Base-by-base conservation (phyloP, 75 land plant genomes). In the Ceratopteris richardii region DNA sequence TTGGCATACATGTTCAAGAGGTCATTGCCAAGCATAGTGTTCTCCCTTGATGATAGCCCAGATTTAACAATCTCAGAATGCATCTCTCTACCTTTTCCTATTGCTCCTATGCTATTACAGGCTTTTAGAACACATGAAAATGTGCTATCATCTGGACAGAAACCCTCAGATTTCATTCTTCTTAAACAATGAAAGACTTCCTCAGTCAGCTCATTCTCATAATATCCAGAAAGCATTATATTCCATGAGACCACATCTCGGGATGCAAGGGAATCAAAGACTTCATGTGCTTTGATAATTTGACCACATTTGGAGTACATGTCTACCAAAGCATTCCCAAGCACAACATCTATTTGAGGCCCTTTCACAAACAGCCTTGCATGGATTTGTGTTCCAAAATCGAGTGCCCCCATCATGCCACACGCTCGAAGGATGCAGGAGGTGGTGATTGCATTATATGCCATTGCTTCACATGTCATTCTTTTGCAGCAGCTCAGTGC, bases 101-200 rank as follows among this genome's bases (percentile, higher is more conserved):
- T 77, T 7, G 74, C 39, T 2, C 85, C 85, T 19, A 71, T 65
- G 46, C 77, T 80, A 56, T 77, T 67, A 39, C 56, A 65, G 0
- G 78, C 80, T 16, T 68, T 72, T 11, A 82, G 72, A 51, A 82
- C 57, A 56, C 65, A 46, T 18, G 67, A 44, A 65, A 82, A 82
- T 22, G 81, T 77, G 11, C 62, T 33, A 20, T 60, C 54, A 31
- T 77, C 66, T 42, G 77, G 81, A 31, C 52, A 33, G 11, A 77
- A 0, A 1, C 36, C 23, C 13, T 69, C 56, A 16, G 55, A 24
- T 16, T 1, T 42, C 81, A 82, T 66, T 51, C 65, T 42, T 12
- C 23, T 30, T 55, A 77, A 72, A 24, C 42, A 40, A 40, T 70
- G 60, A 29, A 73, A 27, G 10, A 71, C 71, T 16, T 41, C 62